A percentile compares a stretch with the other conserved stretches of the same genome.
These are phyloP conservation scores for Acer campestre DNA, from an alignment of 345 rosid genomes.

Conservation along the genomic window DNA sequence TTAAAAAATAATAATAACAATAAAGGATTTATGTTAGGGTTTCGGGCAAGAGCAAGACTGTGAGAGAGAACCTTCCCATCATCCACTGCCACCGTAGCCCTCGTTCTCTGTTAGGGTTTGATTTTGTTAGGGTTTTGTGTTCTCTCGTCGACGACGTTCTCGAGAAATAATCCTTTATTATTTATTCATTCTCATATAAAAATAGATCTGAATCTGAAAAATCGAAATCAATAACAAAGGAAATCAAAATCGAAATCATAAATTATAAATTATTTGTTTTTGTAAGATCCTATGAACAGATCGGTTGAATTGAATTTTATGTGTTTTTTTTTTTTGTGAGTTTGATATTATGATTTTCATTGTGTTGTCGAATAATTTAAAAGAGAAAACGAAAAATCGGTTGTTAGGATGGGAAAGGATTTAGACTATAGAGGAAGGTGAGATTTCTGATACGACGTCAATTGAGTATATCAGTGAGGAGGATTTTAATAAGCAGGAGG, in stretches of 20 bases:
- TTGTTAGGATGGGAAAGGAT: conserved; percentile 54
- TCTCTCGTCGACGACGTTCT: too few species aligned
- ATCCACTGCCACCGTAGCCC: too few species aligned
- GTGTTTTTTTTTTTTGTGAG: background rate
- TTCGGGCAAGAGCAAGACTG: too few species aligned
- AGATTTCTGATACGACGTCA: conserved; percentile 73
- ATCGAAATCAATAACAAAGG: background rate
- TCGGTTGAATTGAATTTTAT: background rate
- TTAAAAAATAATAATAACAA: too few species aligned
- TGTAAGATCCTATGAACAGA: background rate
- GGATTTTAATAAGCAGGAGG: conserved; percentile 51
- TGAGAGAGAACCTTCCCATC: too few species aligned
- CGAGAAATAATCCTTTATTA: background rate
- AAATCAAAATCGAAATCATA: background rate
- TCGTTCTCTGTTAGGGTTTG: too few species aligned
- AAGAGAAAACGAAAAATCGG: conserved; percentile 19
- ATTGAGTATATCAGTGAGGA: conserved; percentile 69
- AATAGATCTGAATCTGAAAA: conserved; percentile 19
- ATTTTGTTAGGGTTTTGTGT: background rate
- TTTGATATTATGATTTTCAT: conserved; percentile 19
- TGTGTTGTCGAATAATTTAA: conserved; percentile 16
- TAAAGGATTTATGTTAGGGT: too few species aligned
- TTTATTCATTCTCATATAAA: background rate
- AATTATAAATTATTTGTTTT: too few species aligned
- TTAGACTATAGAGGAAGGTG: conserved; percentile 72